A percentile compares a stretch with the other conserved stretches of the same genome.
phyloP scores from a whole-genome alignment of 2,329 filamentous ascomycete genomes.

The Stachybotrys chartarum region DNA sequence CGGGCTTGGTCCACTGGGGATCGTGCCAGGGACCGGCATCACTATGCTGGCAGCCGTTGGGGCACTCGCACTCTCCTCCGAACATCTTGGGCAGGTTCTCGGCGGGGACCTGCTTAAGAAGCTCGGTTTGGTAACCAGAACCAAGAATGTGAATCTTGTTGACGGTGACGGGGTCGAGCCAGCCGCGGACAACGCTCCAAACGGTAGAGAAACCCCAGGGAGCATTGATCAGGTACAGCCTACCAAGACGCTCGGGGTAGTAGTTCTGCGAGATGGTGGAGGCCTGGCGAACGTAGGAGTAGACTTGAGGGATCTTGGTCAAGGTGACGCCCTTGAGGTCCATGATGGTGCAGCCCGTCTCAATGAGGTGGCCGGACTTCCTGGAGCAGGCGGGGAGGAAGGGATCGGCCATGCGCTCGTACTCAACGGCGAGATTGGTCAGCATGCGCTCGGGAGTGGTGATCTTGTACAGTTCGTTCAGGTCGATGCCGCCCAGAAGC shows the following conservation, averaged over 20 bases:
- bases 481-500: conserved; percentile 87
- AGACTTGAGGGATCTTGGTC: conserved; percentile 73
- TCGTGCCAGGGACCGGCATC: conserved; percentile 90
- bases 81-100: conserved; percentile 87
- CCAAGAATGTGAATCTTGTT: conserved; percentile 93
- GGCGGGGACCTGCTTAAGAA: conserved; percentile 74
- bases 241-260: conserved; percentile 94
- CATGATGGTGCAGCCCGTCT: conserved; percentile 98
- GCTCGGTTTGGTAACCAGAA: conserved; percentile 70
- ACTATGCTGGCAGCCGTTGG: conserved; percentile 76
- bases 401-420: conserved; percentile 91
- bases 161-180: conserved; percentile 94
- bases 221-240: conserved; percentile 96
- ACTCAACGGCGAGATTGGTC: conserved; percentile 92
- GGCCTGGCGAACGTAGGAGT: conserved; percentile 78
- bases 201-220: conserved; percentile 89
- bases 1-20: conserved; percentile 55
- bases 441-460: conserved; percentile 91
- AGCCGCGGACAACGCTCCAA: conserved; percentile 83
- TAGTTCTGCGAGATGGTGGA: conserved; percentile 95
- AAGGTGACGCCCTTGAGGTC: conserved; percentile 93
- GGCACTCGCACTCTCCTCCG: conserved; percentile 76
- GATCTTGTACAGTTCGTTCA: conserved; percentile 86
- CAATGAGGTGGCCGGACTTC: conserved; percentile 80
- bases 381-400: conserved; percentile 92